A percentile compares a stretch with the other conserved stretches of the same genome.
These are phyloP conservation scores for Corynascus novoguineensis DNA, from an alignment of 495 filamentous ascomycete species.

Conservation along the genomic window DNA sequence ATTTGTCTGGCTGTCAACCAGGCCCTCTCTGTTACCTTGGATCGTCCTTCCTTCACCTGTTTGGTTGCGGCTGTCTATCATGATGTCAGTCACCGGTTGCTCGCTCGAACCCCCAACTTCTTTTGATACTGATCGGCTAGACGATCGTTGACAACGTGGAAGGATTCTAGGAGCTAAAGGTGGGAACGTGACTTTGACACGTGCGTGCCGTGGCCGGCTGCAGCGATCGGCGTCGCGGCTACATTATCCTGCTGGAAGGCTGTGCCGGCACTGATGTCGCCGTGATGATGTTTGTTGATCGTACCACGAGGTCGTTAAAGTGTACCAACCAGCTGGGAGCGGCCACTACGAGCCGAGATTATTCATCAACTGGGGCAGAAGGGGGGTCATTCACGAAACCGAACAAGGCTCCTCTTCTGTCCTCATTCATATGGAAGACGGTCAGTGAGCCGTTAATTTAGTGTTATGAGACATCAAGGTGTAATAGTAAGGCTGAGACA, in stretches of 20 bases:
- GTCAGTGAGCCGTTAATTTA: not conserved
- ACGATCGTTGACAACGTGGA: not conserved
- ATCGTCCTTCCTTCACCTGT: not conserved
- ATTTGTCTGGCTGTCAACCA: not conserved
- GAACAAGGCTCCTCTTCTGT: too few relatives aligned
- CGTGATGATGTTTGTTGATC: too few relatives aligned
- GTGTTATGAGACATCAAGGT: not conserved
- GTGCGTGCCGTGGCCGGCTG: not conserved
- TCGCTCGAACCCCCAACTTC: not conserved
- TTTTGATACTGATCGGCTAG: constrained; percentile 1
- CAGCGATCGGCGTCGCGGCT: not conserved
- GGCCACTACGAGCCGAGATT: too few relatives aligned
- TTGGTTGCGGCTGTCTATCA: not conserved
- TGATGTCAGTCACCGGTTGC: constrained; percentile 7
- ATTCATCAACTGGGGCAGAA: too few relatives aligned
- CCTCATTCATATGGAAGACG: not conserved
- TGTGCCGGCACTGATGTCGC: not conserved
- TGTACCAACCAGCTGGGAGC: too few relatives aligned
- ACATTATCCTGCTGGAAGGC: not conserved
- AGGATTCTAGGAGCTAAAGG: not conserved
- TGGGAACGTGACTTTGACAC: not conserved
- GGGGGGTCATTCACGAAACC: too few relatives aligned
- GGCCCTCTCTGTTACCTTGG: not conserved
- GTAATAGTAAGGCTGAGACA: not conserved
- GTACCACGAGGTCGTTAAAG: too few relatives aligned